Evolutionary conservation across 2,329 filamentous ascomycete species (phyloP).

Genomic region (Ceratocystis diversiconidia): DNA sequence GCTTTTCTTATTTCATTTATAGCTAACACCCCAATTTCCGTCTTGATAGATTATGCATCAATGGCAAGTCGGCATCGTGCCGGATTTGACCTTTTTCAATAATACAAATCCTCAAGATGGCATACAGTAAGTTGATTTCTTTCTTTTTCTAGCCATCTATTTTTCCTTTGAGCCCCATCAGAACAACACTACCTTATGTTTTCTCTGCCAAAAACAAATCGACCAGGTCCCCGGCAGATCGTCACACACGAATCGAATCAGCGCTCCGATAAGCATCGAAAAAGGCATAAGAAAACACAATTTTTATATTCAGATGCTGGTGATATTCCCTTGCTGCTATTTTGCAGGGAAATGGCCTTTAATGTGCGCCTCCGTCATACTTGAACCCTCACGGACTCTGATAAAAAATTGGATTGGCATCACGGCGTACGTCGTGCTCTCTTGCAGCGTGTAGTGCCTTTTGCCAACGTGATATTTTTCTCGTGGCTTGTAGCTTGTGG

Average conservation of each 20-base stretch:
- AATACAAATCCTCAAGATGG: conserved; percentile 39
- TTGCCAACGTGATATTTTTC: background rate
- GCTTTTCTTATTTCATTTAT: background rate
- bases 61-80: conserved; percentile 47
- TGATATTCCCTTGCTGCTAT: background rate
- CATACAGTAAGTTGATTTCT: conserved; percentile 41
- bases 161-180: conserved; percentile 25
- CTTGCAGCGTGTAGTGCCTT: background rate
- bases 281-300: background rate
- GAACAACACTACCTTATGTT: conserved; percentile 11
- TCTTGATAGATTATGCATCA: conserved; percentile 41
- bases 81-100: conserved; percentile 42
- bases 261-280: conserved; percentile 14
- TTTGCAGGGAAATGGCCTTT: background rate
- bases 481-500: background rate
- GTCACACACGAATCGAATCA: conserved; percentile 1
- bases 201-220: conserved; percentile 11
- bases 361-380: background rate
- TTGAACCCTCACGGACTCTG: background rate
- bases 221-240: background rate
- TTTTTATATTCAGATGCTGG: no score
- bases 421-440: background rate
- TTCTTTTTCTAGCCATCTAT: conserved; percentile 17
- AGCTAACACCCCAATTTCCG: background rate
- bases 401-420: background rate